These are phyloP conservation scores for Musa beccarii DNA, from an alignment of 176 grass and related monocot species.

Conservation along the genomic window DNA sequence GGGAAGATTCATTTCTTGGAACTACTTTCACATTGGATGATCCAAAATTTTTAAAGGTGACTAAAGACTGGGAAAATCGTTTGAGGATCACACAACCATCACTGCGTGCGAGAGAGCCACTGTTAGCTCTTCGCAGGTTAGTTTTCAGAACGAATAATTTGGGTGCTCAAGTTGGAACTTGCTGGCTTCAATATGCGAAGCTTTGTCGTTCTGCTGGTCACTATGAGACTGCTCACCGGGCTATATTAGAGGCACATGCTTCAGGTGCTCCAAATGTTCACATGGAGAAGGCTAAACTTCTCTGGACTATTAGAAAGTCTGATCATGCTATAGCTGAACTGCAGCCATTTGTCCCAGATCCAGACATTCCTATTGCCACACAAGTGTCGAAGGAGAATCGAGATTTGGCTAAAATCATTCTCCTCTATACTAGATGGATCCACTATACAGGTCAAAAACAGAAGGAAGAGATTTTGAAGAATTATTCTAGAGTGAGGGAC, in stretches of 20 bases:
- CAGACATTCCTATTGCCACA: constrained; percentile 43
- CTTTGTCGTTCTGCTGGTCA: constrained; percentile 86
- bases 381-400: constrained; percentile 65
- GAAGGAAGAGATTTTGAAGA: constrained; percentile 62
- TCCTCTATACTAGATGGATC: constrained; percentile 98
- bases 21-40: constrained; percentile 52
- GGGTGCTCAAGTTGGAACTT: constrained; percentile 73
- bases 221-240: constrained; percentile 76
- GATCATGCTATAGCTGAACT: constrained; percentile 93
- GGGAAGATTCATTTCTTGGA: constrained; percentile 64
- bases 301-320: constrained; percentile 79
- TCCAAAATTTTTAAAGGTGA: constrained; percentile 65
- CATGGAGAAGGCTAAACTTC: constrained; percentile 91
- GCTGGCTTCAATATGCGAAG: constrained; percentile 95
- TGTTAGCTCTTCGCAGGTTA: constrained; percentile 84
- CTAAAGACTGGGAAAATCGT: constrained; percentile 86
- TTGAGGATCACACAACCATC: constrained; percentile 87
- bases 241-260: constrained; percentile 89
- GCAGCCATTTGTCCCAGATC: constrained; percentile 86
- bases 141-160: constrained; percentile 71
- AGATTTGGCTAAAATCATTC: constrained; percentile 87
- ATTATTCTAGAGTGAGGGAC: constrained; percentile 75
- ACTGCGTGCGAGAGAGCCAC: constrained; percentile 81
- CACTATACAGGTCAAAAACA: constrained; percentile 90
- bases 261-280: constrained; percentile 73